phyloP scores from a whole-genome alignment of 257 asterid genomes.

The Solanum etuberosum region DNA sequence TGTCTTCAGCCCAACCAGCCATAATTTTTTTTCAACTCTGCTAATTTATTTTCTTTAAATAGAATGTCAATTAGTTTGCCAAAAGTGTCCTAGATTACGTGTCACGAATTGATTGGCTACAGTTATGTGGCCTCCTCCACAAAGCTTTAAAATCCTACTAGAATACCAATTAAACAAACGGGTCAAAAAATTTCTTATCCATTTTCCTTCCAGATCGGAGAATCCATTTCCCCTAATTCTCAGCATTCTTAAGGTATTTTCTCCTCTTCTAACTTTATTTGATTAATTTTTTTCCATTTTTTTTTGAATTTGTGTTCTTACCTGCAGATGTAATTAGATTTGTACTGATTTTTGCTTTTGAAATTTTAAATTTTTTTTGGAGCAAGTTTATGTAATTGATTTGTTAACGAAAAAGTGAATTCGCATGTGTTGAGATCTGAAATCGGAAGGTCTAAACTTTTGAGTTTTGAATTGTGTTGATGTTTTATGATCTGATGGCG shows the following conservation, averaged over 20 bases:
- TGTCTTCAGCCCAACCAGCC: no score
- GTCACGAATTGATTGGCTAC: not conserved
- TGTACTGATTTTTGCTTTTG: not conserved
- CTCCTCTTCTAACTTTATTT: not conserved
- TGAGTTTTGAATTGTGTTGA: not conserved
- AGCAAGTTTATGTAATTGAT: not conserved
- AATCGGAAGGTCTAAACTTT: not conserved
- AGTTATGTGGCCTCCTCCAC: not conserved
- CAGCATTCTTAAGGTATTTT: not conserved
- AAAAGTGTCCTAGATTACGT: not conserved
- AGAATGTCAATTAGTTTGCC: not conserved
- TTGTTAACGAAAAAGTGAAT: not conserved
- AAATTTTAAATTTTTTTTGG: not conserved
- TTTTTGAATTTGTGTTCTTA: not conserved
- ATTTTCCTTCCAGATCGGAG: not conserved
- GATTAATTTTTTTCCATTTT: not conserved
- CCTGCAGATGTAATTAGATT: not conserved
- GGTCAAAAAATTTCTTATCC: not conserved
- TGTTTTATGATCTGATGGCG: not conserved
- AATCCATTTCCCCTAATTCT: not conserved
- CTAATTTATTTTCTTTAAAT: no score
- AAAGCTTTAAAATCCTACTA: not conserved
- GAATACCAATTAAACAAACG: not conserved
- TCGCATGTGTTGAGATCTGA: not conserved
- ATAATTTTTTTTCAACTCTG: no score